Evolutionary conservation across 2,329 filamentous ascomycete genomes (phyloP), one percentile per base, ranked within the genome.

Genomic region (Penicillium corylophilum): DNA sequence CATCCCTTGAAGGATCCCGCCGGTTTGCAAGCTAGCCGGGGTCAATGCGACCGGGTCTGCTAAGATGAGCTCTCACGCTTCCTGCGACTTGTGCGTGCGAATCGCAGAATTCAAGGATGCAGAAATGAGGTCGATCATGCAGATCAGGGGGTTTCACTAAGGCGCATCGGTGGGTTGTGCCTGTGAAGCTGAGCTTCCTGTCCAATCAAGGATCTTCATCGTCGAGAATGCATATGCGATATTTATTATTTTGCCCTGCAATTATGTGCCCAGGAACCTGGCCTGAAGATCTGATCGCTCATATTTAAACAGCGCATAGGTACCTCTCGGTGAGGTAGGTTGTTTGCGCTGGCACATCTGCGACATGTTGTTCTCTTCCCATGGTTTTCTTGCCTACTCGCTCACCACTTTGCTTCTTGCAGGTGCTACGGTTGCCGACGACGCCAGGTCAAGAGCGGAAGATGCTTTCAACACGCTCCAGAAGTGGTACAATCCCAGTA

Each of bases 401-500:
- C 43, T 61, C 5, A 40, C 51, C 9, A 42, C 48, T 5, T 42
- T 51, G 10, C 15, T 56, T n/a, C 28, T 61, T 7, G 28, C 51
- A 39, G 43, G 44, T 8, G 26, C 18, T 7, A 41, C 42, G 2
- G n/a, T 52, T 12, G 58, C 61, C 12, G 52, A 57, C 26, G 54
- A 62, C 28, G 46, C 51, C 4, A 35, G 10, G 13, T 41, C 47
- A 20, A 53, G 60, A 49, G 61, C 60, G 8, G 41, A 57, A 10
- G 39, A 47, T 12, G 75, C 73, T 3, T 62, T 77, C 2, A 62
- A 68, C 20, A 66, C 76, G 5, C 74, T 88, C 1, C 83, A 87
- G 60, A 64, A 62, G 38, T 89, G 82, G 80, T 89, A 89, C 67
- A 79, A 86, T 62, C 51, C 69, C 2, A 63, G 65, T 5, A 83